Evolutionary conservation across 352 stramenopile genomes (phyloP).

Genomic region (Phytophthora cryptogea): DNA sequence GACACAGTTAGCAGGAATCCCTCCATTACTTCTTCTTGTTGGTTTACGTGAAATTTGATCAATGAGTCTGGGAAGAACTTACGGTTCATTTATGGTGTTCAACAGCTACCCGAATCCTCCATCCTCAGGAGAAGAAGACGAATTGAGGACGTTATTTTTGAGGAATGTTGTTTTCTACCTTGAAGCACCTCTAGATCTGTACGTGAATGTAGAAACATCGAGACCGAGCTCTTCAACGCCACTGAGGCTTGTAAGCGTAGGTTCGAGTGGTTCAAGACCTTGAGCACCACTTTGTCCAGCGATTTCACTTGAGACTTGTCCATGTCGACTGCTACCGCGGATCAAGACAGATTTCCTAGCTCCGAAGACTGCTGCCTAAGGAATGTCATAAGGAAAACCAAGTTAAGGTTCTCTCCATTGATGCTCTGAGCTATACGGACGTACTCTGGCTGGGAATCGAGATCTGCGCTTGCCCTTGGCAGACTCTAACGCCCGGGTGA

Average conservation of each 20-base stretch:
- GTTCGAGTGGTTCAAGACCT: constrained; percentile 13
- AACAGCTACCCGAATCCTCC: neutral
- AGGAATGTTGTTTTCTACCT: constrained; percentile 9
- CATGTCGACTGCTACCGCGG: constrained; percentile 15
- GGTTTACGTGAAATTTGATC: constrained; percentile 2
- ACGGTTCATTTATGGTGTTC: too few relatives aligned
- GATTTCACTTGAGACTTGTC: constrained; percentile 7
- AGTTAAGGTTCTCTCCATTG: neutral
- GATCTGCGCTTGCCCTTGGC: constrained; percentile 36
- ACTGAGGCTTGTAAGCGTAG: constrained; percentile 34
- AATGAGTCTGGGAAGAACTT: neutral
- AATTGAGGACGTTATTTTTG: constrained; percentile 17
- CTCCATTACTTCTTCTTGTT: constrained; percentile 38
- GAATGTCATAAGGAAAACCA: neutral
- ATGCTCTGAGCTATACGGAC: neutral
- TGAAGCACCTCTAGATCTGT: constrained; percentile 36
- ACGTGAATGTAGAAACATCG: constrained; percentile 60
- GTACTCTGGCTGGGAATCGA: constrained; percentile 36
- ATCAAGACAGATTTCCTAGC: constrained; percentile 18
- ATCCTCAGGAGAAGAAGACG: constrained; percentile 13
- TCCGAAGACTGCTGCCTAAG: constrained; percentile 22
- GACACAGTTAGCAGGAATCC: constrained; percentile 48
- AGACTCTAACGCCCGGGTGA: constrained; percentile 28
- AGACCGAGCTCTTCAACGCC: constrained; percentile 57
- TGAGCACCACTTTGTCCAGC: neutral